A percentile compares a stretch with the other conserved stretches of the same genome.
phyloP scores from a whole-genome alignment of 768 basidiomycete genomes.

The Amanita pseudoporphyria region DNA sequence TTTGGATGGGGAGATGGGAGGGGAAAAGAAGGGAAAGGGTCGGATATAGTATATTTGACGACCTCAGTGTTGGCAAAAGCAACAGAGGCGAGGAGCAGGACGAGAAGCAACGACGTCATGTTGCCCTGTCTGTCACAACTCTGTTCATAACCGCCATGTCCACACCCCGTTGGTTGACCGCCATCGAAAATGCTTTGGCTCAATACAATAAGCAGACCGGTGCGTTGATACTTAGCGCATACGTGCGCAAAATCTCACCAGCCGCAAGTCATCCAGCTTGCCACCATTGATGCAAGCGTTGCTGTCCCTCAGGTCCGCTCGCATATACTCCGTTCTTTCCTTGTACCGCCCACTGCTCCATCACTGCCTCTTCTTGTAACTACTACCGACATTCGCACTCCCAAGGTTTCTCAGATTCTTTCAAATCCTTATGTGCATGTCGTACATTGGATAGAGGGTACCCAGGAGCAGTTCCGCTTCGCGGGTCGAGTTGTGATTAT shows the following conservation, averaged over 20 bases:
- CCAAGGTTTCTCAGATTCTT: slow-evolving; percentile 53
- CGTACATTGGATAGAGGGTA: slow-evolving; percentile 65
- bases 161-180: slow-evolving; percentile 37
- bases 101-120: slow-evolving; percentile 5
- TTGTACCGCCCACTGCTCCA: slow-evolving; percentile 32
- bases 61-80: slow-evolving; percentile 55
- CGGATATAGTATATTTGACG: slow-evolving; percentile 38
- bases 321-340: slow-evolving; percentile 49
- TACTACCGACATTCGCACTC: slow-evolving; percentile 65
- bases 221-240: slow-evolving; percentile 11
- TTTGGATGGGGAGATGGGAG: slow-evolving; percentile 21
- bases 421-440: slow-evolving; percentile 44
- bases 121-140: not conserved
- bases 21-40: slow-evolving; percentile 14
- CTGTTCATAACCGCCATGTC: not conserved
- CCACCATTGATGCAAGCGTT: slow-evolving; percentile 36
- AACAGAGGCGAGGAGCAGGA: slow-evolving; percentile 8
- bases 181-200: slow-evolving; percentile 32
- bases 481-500: slow-evolving; percentile 46
- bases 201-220: slow-evolving; percentile 30
- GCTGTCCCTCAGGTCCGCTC: slow-evolving; percentile 54
- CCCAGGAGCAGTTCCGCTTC: slow-evolving; percentile 69
- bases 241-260: not conserved
- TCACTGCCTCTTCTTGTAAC: slow-evolving; percentile 51
- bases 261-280: slow-evolving; percentile 47